Evolutionary conservation across 768 basidiomycete genomes (phyloP).

Genomic region (Heimioporus sp.): DNA sequence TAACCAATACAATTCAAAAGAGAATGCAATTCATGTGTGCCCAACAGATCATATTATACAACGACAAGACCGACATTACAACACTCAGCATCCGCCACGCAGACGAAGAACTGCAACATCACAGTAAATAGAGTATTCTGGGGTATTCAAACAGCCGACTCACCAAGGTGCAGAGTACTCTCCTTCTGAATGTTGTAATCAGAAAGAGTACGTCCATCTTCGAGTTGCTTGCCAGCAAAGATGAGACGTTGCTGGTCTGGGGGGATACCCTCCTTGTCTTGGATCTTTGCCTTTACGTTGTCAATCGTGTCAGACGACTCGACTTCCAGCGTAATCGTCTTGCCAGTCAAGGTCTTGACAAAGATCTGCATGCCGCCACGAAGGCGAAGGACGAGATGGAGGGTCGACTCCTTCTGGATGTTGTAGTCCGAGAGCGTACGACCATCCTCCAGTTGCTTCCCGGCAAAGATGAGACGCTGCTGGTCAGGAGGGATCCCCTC

Average conservation of each 20-base stretch:
- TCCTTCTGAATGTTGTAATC: conserved; percentile 81
- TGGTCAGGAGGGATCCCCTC: conserved; percentile 83
- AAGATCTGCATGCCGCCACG: conserved; percentile 75
- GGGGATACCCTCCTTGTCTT: conserved; percentile 80
- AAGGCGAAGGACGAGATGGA: conserved; percentile 71
- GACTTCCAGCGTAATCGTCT: conserved; percentile 76
- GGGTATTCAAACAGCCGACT: conserved; percentile 1
- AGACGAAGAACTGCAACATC: conserved; percentile 60
- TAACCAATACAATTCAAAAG: too few species aligned
- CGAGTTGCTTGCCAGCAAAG: conserved; percentile 77
- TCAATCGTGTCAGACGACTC: conserved; percentile 77
- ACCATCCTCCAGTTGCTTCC: conserved; percentile 93
- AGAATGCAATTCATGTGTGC: background rate
- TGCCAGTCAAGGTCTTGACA: conserved; percentile 70
- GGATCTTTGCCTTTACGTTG: conserved; percentile 75
- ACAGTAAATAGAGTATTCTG: too few species aligned
- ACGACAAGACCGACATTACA: background rate
- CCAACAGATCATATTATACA: conserved; percentile 6
- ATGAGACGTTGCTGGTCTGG: conserved; percentile 80
- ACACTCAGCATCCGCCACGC: conserved; percentile 64
- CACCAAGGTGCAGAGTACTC: conserved; percentile 61
- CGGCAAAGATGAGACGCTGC: conserved; percentile 89
- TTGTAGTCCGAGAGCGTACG: conserved; percentile 83
- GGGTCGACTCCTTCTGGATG: conserved; percentile 81
- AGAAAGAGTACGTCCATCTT: conserved; percentile 74